A percentile compares a stretch with the other conserved stretches of the same genome.
These are phyloP conservation scores for Hansenula lynferdii DNA, from an alignment of 1,139 yeast genomes.

Conservation along the genomic window DNA sequence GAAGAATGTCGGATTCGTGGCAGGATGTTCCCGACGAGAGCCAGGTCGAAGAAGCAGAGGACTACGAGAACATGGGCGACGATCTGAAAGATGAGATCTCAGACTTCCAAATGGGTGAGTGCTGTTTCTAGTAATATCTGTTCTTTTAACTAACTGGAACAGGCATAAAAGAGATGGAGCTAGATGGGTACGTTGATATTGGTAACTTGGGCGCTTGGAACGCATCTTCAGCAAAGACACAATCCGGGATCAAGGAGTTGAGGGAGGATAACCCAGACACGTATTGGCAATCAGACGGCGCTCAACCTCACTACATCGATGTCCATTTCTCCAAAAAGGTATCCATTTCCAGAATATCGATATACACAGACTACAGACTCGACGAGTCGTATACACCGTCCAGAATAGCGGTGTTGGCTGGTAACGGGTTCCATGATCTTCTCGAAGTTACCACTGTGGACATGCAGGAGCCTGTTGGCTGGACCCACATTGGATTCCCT, in stretches of 20 bases:
- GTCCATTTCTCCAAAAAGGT: slow-evolving; percentile 81
- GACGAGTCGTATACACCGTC: slow-evolving; percentile 96
- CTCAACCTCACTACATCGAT: slow-evolving; percentile 82
- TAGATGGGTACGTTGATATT: slow-evolving; percentile 59
- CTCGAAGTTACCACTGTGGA: slow-evolving; percentile 66
- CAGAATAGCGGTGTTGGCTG: slow-evolving; percentile 65
- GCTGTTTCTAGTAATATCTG: no score
- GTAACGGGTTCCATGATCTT: slow-evolving; percentile 82
- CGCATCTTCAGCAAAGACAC: slow-evolving; percentile 70
- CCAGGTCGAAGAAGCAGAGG: slow-evolving; percentile 8
- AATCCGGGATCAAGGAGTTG: slow-evolving; percentile 64
- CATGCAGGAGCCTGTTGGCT: slow-evolving; percentile 74
- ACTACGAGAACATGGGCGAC: slow-evolving; percentile 9
- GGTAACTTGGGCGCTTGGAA: slow-evolving; percentile 86
- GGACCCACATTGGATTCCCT: slow-evolving; percentile 73
- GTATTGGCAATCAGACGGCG: slow-evolving; percentile 96
- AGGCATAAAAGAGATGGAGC: slow-evolving; percentile 55
- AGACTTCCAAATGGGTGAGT: slow-evolving; percentile 16
- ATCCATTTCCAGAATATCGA: slow-evolving; percentile 59
- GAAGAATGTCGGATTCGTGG: slow-evolving; percentile 22
- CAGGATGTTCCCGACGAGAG: slow-evolving; percentile 19
- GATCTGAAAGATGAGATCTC: slow-evolving; percentile 14
- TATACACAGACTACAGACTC: slow-evolving; percentile 59
- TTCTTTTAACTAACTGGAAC: slow-evolving; percentile 24
- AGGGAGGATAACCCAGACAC: slow-evolving; percentile 70